These are phyloP conservation scores for Cystofilobasidium macerans DNA, from an alignment of 768 basidiomycete genomes.

Conservation along the genomic window DNA sequence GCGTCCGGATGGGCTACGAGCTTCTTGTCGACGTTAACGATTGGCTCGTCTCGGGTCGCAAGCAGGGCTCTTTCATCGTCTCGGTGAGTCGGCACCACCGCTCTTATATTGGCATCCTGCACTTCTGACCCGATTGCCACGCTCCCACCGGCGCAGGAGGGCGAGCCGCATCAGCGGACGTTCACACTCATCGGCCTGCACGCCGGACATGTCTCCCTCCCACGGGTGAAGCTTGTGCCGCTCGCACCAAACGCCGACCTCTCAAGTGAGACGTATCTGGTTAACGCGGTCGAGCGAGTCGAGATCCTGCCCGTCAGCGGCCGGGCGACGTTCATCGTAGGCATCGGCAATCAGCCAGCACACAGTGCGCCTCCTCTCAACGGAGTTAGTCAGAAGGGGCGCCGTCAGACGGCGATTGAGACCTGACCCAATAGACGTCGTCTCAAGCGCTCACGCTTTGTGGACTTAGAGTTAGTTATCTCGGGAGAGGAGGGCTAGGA, in stretches of 20 bases:
- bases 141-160: slow-evolving; percentile 50
- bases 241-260: slow-evolving; percentile 42
- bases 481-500: no score
- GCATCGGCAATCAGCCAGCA: no score
- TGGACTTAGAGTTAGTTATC: no score
- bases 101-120: neutral
- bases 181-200: slow-evolving; percentile 77
- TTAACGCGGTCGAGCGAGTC: slow-evolving; percentile 70
- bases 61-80: slow-evolving; percentile 70
- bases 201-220: slow-evolving; percentile 67
- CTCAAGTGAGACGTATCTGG: slow-evolving; percentile 61
- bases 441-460: no score
- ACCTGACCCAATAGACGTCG: no score
- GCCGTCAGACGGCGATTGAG: no score
- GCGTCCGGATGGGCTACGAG: slow-evolving; percentile 61
- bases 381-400: no score
- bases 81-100: slow-evolving; percentile 44
- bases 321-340: slow-evolving; percentile 48
- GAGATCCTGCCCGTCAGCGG: slow-evolving; percentile 72
- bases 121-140: slow-evolving; percentile 1
- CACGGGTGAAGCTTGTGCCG: slow-evolving; percentile 50
- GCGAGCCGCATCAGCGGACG: slow-evolving; percentile 48
- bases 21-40: slow-evolving; percentile 60
- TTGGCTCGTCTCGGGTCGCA: slow-evolving; percentile 82
- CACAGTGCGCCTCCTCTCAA: no score